Conservation (phyloP, 1,284 basidiomycete genomes). For the Sporisorium iseilematis-ciliati region DNA sequence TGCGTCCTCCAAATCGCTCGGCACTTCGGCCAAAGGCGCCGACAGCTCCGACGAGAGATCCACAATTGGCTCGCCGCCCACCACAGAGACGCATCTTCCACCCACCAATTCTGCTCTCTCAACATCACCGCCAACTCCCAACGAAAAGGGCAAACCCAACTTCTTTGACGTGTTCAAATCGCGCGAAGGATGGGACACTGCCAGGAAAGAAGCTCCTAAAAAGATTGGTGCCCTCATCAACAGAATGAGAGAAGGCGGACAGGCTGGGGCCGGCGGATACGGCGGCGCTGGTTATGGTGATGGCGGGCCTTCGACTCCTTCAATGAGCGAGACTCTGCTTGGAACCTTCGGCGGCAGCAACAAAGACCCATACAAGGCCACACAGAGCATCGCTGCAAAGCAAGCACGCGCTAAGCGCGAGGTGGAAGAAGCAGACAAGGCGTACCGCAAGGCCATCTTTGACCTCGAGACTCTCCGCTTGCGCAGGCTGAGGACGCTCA, state of each 20-base stretch:
- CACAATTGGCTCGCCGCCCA: constrained; percentile 32
- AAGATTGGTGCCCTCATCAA: constrained; percentile 64
- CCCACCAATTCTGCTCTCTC: constrained; percentile 9
- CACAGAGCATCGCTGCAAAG: constrained; percentile 59
- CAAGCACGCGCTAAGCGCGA: constrained; percentile 63
- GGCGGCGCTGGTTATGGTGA: constrained; percentile 17
- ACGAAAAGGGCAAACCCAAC: constrained; percentile 37
- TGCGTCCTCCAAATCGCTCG: constrained; percentile 26
- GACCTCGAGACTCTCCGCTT: constrained; percentile 89
- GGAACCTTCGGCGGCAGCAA: constrained; percentile 31
- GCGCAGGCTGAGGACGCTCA: constrained; percentile 82
- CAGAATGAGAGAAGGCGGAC: constrained; percentile 62
- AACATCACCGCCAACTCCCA: constrained; percentile 33
- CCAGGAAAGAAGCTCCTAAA: constrained; percentile 65
- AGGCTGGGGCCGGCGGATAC: constrained; percentile 16
- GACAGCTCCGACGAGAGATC: constrained; percentile 38
- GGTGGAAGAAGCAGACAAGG: constrained; percentile 77
- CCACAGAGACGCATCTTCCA: constrained; percentile 16
- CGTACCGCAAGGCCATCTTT: constrained; percentile 90
- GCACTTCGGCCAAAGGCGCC: constrained; percentile 18
- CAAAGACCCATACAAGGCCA: constrained; percentile 39
- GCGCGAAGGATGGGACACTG: constrained; percentile 64
- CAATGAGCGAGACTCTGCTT: constrained; percentile 35
- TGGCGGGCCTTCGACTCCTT: constrained; percentile 18
- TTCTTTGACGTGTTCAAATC: constrained; percentile 63